Evolutionary conservation across 2,329 filamentous ascomycete species (phyloP).

Genomic region (Pseudopyrenochaeta lycopersici): DNA sequence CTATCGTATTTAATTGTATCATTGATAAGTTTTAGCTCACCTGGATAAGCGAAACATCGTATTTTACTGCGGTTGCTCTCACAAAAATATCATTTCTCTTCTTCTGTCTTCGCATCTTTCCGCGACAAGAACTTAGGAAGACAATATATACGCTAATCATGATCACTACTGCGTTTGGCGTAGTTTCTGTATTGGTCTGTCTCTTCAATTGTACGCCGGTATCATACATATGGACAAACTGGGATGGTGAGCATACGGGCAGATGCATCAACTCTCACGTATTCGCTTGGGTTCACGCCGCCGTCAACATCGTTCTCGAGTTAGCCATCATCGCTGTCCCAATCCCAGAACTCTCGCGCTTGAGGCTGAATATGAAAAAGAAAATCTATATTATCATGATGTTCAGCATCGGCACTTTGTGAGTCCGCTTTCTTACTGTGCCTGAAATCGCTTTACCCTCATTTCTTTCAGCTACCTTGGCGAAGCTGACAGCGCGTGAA

Average conservation of each 20-base stretch:
- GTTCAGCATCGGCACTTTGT: conserved; percentile 48
- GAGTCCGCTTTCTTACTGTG: conserved; percentile 14
- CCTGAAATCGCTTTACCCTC: too few species aligned
- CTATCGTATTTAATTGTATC: too few species aligned
- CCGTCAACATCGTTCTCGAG: conserved; percentile 29
- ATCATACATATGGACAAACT: conserved; percentile 30
- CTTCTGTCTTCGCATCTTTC: conserved; percentile 38
- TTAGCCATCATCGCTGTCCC: conserved; percentile 21
- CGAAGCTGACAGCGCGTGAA: too few species aligned
- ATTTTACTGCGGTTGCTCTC: conserved; percentile 28
- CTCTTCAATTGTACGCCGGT: conserved; percentile 31
- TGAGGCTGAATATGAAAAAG: conserved; percentile 34
- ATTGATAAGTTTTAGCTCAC: conserved; percentile 9
- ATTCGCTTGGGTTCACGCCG: conserved; percentile 18
- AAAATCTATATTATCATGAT: conserved; percentile 43
- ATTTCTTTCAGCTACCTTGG: too few species aligned
- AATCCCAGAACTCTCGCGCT: conserved; percentile 19
- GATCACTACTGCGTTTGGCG: conserved; percentile 13
- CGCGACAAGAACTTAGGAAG: conserved; percentile 21
- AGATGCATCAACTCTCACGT: conserved; percentile 33
- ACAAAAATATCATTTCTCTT: conserved; percentile 36
- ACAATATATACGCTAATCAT: conserved; percentile 19
- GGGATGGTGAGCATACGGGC: conserved; percentile 25
- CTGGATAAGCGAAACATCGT: conserved; percentile 36
- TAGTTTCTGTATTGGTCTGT: conserved; percentile 27